These are phyloP conservation scores for Fusarium nematophilum DNA, from an alignment of 2,329 filamentous ascomycete species.

Conservation along the genomic window DNA sequence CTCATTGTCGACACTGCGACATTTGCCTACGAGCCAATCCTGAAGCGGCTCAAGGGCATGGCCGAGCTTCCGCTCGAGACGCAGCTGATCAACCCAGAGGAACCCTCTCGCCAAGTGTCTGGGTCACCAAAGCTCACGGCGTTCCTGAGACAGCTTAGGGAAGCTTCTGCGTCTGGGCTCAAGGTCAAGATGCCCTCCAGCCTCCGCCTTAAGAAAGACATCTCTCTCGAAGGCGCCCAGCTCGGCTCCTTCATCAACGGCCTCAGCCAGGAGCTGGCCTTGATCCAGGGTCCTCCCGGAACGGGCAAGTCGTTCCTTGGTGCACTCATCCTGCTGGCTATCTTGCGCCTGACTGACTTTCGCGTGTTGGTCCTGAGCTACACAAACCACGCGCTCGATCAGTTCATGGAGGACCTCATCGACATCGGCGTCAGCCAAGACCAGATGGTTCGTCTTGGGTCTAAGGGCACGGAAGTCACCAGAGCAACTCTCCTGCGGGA, in stretches of 20 bases:
- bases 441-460: slow-evolving; percentile 71
- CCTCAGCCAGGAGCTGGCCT: slow-evolving; percentile 63
- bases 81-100: slow-evolving; percentile 57
- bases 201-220: slow-evolving; percentile 42
- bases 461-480: slow-evolving; percentile 65
- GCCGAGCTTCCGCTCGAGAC: slow-evolving; percentile 66
- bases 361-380: slow-evolving; percentile 74
- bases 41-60: slow-evolving; percentile 68
- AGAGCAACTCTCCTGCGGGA: slow-evolving; percentile 58
- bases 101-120: slow-evolving; percentile 14
- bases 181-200: slow-evolving; percentile 24
- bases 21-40: slow-evolving; percentile 76
- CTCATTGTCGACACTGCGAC: slow-evolving; percentile 72
- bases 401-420: slow-evolving; percentile 74
- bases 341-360: slow-evolving; percentile 61
- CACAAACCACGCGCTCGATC: slow-evolving; percentile 75
- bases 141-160: neutral
- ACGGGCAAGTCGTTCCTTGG: slow-evolving; percentile 83
- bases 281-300: slow-evolving; percentile 80
- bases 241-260: slow-evolving; percentile 65
- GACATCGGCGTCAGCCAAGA: slow-evolving; percentile 64
- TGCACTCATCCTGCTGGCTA: slow-evolving; percentile 66
- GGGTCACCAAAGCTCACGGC: slow-evolving; percentile 7
- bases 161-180: neutral
- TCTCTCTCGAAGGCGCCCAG: slow-evolving; percentile 57